Evolutionary conservation across 1,139 yeast species (phyloP), one percentile per base, ranked within the genome.

Genomic region (Scheffersomyces insectosa): DNA sequence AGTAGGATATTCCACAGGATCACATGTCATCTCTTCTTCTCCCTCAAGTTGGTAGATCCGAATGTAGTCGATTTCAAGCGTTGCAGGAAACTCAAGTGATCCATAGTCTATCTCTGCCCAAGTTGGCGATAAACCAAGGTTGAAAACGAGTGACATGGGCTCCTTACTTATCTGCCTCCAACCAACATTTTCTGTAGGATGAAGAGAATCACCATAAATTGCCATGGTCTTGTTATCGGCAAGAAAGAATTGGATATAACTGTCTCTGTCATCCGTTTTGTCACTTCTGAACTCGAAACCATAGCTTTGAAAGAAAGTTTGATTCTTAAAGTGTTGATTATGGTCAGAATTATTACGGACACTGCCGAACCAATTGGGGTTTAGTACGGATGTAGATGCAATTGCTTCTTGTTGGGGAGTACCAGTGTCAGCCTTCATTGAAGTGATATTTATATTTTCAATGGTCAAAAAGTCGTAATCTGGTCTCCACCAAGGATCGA

Each of bases 401-500:
- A 65, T 55, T n/a, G 68, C 65, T 48, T 65, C 65, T 49, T 65
- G 70, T 32, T 56, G 49, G 2, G 66, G 66, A 3, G 66, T 60
- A 2, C 70, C 68, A 2, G 65, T 56, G 37, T 62, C 60, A n/a
- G 56, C 47, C 47, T 64, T 62, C 55, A 63, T 55, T 14, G 55
- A 49, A 2, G 69, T 62, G 13, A 56, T 44, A 41, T 56, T 56
- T 28, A 40, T 14, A 39, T 60, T 43, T 32, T 51, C 41, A 29
- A 65, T 56, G 30, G 42, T 45, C 42, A 65, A 49, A 41, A 57
- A 64, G 39, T 57, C 57, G 45, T 62, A 64, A 43, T 65, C 67
- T 5, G 70, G 70, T 50, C 59, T 53, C 55, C 65, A 65, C 70
- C 70, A 65, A 27, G 63, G 57, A 41, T 65, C 70, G 50, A 63